Conservation (phyloP, 2,329 filamentous ascomycete species). For the Pseudocercospora macadamiae region DNA sequence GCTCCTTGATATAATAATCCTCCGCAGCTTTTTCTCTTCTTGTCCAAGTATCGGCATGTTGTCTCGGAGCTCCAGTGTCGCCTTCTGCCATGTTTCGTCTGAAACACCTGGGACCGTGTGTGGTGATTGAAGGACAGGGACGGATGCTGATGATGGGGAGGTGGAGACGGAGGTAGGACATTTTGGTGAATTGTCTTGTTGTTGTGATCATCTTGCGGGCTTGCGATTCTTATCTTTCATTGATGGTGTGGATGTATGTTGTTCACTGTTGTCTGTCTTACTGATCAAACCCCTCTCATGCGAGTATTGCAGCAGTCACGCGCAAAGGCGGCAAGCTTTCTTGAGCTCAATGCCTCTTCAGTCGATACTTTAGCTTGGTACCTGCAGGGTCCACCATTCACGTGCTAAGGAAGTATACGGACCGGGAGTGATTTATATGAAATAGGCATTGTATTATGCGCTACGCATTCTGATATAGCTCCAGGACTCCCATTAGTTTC, state of each 20-base stretch:
- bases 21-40: conserved; percentile 82
- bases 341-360: not conserved
- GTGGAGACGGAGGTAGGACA: not conserved
- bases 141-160: not conserved
- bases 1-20: conserved; percentile 76
- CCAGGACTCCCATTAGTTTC: not conserved
- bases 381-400: conserved; percentile 2
- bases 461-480: conserved; percentile 1
- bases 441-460: not conserved
- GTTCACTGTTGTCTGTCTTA: too few species aligned
- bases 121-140: not conserved
- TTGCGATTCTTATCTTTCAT: too few species aligned
- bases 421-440: not conserved
- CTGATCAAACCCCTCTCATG: too few species aligned
- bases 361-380: not conserved
- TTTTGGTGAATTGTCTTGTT: not conserved
- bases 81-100: conserved; percentile 31
- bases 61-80: conserved; percentile 40
- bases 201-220: not conserved
- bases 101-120: too few species aligned
- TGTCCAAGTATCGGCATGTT: conserved; percentile 72
- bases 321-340: not conserved
- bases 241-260: too few species aligned
- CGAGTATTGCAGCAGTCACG: too few species aligned
- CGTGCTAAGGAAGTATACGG: not conserved